A percentile compares a stretch with the other conserved stretches of the same genome.
Evolutionary conservation across 139 green algal genomes (phyloP).

Genomic region (Deuterostichococcus epilithicus): DNA sequence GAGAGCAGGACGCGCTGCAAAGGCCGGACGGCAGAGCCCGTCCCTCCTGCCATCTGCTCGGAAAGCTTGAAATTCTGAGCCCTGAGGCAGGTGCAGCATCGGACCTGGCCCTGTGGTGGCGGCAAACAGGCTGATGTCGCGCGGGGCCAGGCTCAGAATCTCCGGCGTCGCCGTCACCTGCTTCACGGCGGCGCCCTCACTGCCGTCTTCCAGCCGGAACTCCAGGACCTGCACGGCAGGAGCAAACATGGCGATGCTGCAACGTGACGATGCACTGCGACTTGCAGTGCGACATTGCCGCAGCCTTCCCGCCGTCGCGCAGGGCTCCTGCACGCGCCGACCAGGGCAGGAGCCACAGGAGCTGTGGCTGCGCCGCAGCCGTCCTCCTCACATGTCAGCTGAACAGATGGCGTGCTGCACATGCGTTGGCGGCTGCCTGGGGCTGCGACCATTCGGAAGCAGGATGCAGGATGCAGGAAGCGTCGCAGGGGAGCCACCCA

Average conservation of each 20-base stretch:
- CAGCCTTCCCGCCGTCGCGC: too few relatives aligned
- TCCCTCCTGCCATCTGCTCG: not conserved
- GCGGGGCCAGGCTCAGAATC: conserved; percentile 28
- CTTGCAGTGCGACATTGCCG: too few relatives aligned
- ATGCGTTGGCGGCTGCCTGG: too few relatives aligned
- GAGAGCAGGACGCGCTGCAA: not conserved
- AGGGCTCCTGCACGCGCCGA: too few relatives aligned
- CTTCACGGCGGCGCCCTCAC: conserved; percentile 7
- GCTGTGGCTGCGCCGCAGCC: too few relatives aligned
- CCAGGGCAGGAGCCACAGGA: too few relatives aligned
- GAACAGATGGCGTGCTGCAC: too few relatives aligned
- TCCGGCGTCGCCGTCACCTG: conserved; percentile 46
- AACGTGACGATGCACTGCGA: too few relatives aligned
- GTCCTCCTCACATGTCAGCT: too few relatives aligned
- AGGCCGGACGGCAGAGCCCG: not conserved
- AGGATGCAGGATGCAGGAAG: too few relatives aligned
- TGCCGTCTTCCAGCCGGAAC: conserved; percentile 27
- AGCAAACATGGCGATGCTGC: too few relatives aligned
- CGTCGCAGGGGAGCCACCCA: not conserved
- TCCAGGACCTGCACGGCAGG: conserved; percentile 30
- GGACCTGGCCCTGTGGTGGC: conserved; percentile 2
- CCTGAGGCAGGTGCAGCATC: conserved; percentile 21
- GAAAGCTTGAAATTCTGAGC: conserved; percentile 3
- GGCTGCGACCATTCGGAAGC: too few relatives aligned
- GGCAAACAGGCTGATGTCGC: conserved; percentile 46